Evolutionary conservation across 225 moss, liverwort and hornwort species (phyloP).

Genomic region (Ulota crispa): DNA sequence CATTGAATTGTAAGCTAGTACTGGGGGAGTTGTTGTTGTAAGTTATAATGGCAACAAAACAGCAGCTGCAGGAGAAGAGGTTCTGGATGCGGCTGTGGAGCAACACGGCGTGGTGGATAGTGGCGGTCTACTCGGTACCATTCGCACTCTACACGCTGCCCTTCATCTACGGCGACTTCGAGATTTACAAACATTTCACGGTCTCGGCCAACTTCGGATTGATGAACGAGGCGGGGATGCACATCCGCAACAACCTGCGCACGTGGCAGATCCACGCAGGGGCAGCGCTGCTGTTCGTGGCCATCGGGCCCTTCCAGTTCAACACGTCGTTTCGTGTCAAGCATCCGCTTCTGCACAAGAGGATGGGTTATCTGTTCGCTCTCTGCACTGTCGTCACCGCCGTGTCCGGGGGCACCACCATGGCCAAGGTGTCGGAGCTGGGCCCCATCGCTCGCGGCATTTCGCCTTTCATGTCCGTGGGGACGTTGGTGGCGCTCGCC

Average conservation of each 20-base stretch:
- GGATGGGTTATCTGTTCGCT: slow-evolving; percentile 50
- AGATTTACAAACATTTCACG: slow-evolving; percentile 39
- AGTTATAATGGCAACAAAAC: background rate
- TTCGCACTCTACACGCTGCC: slow-evolving; percentile 43
- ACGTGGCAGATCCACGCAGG: slow-evolving; percentile 54
- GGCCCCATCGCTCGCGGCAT: slow-evolving; percentile 16
- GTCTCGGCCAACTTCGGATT: rapidly evolving
- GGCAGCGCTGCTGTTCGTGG: slow-evolving; percentile 36
- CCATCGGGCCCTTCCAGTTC: slow-evolving; percentile 55
- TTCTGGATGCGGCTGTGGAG: slow-evolving; percentile 33
- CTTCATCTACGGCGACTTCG: slow-evolving; percentile 44
- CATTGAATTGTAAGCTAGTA: background rate
- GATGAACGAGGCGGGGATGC: slow-evolving; percentile 19
- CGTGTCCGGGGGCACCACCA: slow-evolving; percentile 23
- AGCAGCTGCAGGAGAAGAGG: background rate
- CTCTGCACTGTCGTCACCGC: slow-evolving; percentile 24
- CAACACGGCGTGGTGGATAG: slow-evolving; percentile 49
- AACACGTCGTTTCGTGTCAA: slow-evolving; percentile 38
- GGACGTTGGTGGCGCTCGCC: slow-evolving; percentile 21
- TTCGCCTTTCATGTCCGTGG: background rate
- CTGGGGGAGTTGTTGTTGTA: too few species aligned
- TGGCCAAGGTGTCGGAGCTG: slow-evolving; percentile 26
- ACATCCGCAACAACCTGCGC: slow-evolving; percentile 41
- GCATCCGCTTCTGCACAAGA: slow-evolving; percentile 35
- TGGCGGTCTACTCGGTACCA: slow-evolving; percentile 36